These are phyloP conservation scores for Neotropicomus parvogracilis DNA, from an alignment of 1,284 basidiomycete species.

Conservation along the genomic window DNA sequence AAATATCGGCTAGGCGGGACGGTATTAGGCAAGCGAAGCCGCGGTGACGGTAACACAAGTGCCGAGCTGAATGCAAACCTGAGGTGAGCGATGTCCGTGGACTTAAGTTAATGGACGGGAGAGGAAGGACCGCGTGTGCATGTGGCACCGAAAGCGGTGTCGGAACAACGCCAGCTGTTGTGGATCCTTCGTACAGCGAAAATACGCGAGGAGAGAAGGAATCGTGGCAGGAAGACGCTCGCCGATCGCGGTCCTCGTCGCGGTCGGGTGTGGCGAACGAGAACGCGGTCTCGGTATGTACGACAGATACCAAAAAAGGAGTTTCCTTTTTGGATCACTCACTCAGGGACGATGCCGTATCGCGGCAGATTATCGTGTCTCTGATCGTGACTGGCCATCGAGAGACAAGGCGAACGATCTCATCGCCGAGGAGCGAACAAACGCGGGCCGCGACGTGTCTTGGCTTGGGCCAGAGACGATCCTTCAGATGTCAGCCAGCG, in stretches of 20 bases:
- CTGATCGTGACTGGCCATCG: constrained; percentile 15
- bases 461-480: too few relatives aligned
- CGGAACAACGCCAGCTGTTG: constrained; percentile 24
- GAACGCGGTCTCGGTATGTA: constrained; percentile 13
- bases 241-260: constrained; percentile 16
- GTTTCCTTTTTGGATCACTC: constrained; percentile 30
- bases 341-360: constrained; percentile 26
- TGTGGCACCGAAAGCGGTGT: constrained; percentile 34
- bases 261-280: not conserved
- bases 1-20: constrained; percentile 32
- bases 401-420: not conserved
- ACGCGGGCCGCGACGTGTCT: too few relatives aligned
- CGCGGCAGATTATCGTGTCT: constrained; percentile 27
- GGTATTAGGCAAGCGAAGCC: constrained; percentile 37
- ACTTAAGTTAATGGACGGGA: constrained; percentile 38
- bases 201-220: constrained; percentile 12
- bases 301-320: constrained; percentile 25
- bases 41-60: constrained; percentile 37
- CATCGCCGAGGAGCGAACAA: too few relatives aligned
- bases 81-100: constrained; percentile 36
- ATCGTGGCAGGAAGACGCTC: constrained; percentile 9
- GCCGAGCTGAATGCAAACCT: constrained; percentile 33
- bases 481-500: too few relatives aligned
- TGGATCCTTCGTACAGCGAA: constrained; percentile 20
- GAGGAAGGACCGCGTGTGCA: constrained; percentile 37